phyloP scores from a whole-genome alignment of 2,329 filamentous ascomycete species.

The Clathrospora elynae region DNA sequence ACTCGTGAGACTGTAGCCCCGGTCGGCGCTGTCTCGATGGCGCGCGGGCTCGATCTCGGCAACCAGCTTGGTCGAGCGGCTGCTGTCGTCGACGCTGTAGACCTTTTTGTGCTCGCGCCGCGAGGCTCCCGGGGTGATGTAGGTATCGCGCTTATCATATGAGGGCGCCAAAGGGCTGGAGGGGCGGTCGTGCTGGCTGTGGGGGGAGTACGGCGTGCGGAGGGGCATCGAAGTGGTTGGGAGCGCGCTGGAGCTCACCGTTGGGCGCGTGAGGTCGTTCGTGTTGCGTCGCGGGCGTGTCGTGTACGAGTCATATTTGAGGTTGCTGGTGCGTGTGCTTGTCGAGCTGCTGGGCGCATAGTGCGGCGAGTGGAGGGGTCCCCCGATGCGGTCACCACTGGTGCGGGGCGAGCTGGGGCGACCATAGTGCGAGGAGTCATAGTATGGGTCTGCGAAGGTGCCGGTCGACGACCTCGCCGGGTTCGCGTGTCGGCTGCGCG shows the following conservation, averaged over 20 bases:
- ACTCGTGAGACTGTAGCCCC: slow-evolving; percentile 36
- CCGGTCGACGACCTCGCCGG: slow-evolving; percentile 47
- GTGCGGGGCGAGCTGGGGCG: slow-evolving; percentile 42
- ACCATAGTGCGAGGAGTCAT: slow-evolving; percentile 38
- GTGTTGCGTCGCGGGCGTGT: slow-evolving; percentile 55
- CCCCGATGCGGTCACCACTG: slow-evolving; percentile 40
- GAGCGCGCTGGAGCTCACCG: slow-evolving; percentile 40
- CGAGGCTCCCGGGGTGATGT: slow-evolving; percentile 44
- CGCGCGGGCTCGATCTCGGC: slow-evolving; percentile 46
- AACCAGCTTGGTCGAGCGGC: slow-evolving; percentile 45
- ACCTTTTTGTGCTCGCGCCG: slow-evolving; percentile 53
- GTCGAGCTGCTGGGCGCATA: slow-evolving; percentile 35
- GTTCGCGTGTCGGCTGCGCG: slow-evolving; percentile 38
- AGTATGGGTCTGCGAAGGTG: slow-evolving; percentile 44
- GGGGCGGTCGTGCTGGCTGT: slow-evolving; percentile 39
- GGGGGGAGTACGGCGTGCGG: slow-evolving; percentile 35
- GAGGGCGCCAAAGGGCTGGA: slow-evolving; percentile 50
- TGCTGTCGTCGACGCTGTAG: slow-evolving; percentile 55
- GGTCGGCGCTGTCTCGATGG: slow-evolving; percentile 30
- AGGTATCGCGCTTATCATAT: slow-evolving; percentile 43
- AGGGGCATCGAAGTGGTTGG: slow-evolving; percentile 37
- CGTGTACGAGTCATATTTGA: slow-evolving; percentile 52
- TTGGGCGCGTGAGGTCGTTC: slow-evolving; percentile 45
- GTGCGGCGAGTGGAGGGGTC: slow-evolving; percentile 30
- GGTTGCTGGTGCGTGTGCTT: slow-evolving; percentile 32